Base-by-base conservation (phyloP, 495 filamentous ascomycete genomes). In the Penicillium soppii region DNA sequence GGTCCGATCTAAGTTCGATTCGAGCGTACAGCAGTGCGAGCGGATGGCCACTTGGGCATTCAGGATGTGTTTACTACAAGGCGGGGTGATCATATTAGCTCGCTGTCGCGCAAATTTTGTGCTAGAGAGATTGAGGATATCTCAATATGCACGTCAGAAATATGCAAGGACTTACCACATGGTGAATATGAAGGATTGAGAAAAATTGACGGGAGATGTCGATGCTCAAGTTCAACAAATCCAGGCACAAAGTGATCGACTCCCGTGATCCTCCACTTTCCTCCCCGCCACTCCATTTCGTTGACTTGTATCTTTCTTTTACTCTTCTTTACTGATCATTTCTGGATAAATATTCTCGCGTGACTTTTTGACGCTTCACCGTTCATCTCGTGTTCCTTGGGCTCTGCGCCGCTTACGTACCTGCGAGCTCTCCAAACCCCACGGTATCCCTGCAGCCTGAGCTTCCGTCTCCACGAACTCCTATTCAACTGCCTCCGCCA, bases 41-140 rank as follows among this genome's bases (percentile, higher is more conserved):
- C 94, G 88, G 76, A 98, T 92, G 47, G 92, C 79, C 54, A 98
- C 94, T 75, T 98, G 94, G 42, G 94, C 94, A 77, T 98, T 98
- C 63, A 98, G 84, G 61, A 98, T 76, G 77, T 98, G 94, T 84
- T 98, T 97, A 76, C 94, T 84, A 65, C 35, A 39, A 40, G 39
- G 52, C 29, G 53, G 48, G 23, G 48, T 16, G 23, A 36, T 36
- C 20, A 8, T 25, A 35, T 59, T 57, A 59, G 53, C 33, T 25
- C 17, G 19, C 30, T 41, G 35, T 17, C 40, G 15, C 23, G 22
- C 7, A 20, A 49, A 30, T 25, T 55, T 50, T 37, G 29, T 22
- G 5, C 10, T 6, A 25, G 27, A 12, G 42, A 16, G 12, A 6
- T 16, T 23, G 35, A 43, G 30, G 32, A 9, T 8, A 43, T 22